phyloP scores from a whole-genome alignment of 352 stramenopile genomes.

The Phytopythium aichiense region DNA sequence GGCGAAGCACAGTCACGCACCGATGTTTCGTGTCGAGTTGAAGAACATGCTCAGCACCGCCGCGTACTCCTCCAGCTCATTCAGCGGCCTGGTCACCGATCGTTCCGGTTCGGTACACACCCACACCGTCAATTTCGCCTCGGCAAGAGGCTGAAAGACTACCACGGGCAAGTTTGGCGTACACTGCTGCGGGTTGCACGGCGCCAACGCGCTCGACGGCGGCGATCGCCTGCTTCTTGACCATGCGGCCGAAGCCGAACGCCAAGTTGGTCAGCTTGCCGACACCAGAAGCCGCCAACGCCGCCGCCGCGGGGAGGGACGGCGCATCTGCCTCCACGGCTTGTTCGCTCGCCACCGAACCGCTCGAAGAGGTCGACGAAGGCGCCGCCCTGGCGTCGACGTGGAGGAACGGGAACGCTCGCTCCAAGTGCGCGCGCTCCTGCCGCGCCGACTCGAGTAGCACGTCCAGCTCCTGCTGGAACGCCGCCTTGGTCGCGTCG shows the following conservation, averaged over 20 bases:
- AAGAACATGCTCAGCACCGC: slow-evolving; percentile 68
- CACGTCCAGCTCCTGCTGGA: slow-evolving; percentile 49
- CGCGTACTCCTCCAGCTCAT: slow-evolving; percentile 70
- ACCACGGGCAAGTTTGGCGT: slow-evolving; percentile 5
- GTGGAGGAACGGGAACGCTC: slow-evolving; percentile 62
- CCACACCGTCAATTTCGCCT: background rate
- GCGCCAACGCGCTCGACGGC: slow-evolving; percentile 73
- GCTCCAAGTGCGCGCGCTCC: slow-evolving; percentile 42
- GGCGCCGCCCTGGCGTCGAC: slow-evolving; percentile 12
- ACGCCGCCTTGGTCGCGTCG: slow-evolving; percentile 38
- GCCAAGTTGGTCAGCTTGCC: slow-evolving; percentile 79
- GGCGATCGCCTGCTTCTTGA: slow-evolving; percentile 83
- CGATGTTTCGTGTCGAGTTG: slow-evolving; percentile 66
- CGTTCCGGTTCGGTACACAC: background rate
- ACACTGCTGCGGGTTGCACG: slow-evolving; percentile 51
- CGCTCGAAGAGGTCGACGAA: background rate
- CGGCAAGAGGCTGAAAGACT: background rate
- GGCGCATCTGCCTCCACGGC: slow-evolving; percentile 4
- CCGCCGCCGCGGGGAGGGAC: slow-evolving; percentile 12
- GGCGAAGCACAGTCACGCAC: slow-evolving; percentile 12
- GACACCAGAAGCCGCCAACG: slow-evolving; percentile 29
- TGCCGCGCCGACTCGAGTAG: slow-evolving; percentile 43
- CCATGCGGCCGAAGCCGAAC: slow-evolving; percentile 76
- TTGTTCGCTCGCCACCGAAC: background rate
- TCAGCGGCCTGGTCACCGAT: slow-evolving; percentile 27